Base-by-base conservation (phyloP, 2,329 filamentous ascomycete genomes). In the Talaromyces albobiverticillius region DNA sequence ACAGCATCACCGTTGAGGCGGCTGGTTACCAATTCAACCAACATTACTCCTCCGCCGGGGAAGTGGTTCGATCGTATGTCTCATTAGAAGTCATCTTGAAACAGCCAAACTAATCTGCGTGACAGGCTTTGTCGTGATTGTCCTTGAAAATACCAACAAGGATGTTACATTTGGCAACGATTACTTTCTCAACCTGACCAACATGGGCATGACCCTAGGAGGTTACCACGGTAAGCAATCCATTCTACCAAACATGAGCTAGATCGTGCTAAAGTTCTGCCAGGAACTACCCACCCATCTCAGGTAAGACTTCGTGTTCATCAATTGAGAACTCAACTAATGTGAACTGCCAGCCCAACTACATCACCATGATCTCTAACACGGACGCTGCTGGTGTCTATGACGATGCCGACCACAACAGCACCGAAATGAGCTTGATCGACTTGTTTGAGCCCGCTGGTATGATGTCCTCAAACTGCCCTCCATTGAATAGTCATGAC, bases 101-200 rank as follows among this genome's bases (percentile, higher is more conserved):
- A n/a, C n/a, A n/a, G n/a, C n/a, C n/a, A n/a, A n/a, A n/a, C n/a
- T n/a, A n/a, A n/a, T n/a, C n/a, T n/a, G n/a, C n/a, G 7, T 42
- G 10, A 42, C 9, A 50, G 47, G 47, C 5, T 50, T 50, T 6
- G 54, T 55, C 23, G 57, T 54, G 4, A 51, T 58, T n/a, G 54
- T 57, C 16, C 40, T 58, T 29, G 57, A 58, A 42, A 58, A 58
- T 46, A 58, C 49, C 34, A 54, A 57, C 51, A 58, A 58, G 51
- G 54, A 22, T 34, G 50, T 43, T 10, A 42, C 57, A 10, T 31
- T 57, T 14, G 57, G 46, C 18, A 49, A 57, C 22, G 29, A 40
- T 2, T 57, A 57, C 51, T 58, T 48, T 23, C 40, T 51, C 13
- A 41, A 50, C 29, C 40, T 58, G 43, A 54, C 56, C 31, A 46